phyloP scores from a whole-genome alignment of 148 eudicot genomes.

The Agrostemma githago region DNA sequence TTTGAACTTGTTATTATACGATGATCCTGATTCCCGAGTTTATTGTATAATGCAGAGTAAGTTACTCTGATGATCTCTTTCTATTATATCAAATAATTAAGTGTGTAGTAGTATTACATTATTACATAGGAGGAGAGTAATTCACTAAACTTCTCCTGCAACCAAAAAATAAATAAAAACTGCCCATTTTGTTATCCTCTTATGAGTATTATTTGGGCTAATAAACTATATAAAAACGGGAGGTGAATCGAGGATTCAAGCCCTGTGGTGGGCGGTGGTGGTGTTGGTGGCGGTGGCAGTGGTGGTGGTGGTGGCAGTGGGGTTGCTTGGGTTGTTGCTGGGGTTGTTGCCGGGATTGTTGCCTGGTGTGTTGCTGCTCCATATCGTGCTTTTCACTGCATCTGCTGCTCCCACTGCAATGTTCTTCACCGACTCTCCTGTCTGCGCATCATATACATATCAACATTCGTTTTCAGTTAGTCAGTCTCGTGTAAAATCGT shows the following conservation, averaged over 20 bases:
- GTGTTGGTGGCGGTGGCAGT: constrained; percentile 9
- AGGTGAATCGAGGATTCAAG: background rate
- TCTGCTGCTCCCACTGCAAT: constrained; percentile 73
- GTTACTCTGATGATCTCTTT: background rate
- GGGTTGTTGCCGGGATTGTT: constrained; percentile 2
- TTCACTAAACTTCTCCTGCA: background rate
- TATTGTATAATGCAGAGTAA: background rate
- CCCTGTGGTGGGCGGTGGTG: constrained; percentile 7
- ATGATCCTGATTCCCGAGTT: no score
- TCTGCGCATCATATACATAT: constrained; percentile 39
- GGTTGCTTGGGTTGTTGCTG: constrained; percentile 15
- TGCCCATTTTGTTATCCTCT: background rate
- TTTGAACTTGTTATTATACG: no score
- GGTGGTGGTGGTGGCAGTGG: constrained; percentile 6
- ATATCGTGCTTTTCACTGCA: constrained; percentile 52
- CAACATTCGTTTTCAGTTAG: background rate
- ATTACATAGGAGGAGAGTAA: background rate
- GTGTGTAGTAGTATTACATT: background rate
- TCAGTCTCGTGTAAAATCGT: background rate
- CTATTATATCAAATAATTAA: background rate
- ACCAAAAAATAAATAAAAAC: background rate
- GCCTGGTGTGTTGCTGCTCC: constrained; percentile 21
- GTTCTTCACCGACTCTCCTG: constrained; percentile 55
- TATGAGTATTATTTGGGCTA: constrained; percentile 7
- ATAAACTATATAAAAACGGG: background rate